Evolutionary conservation across 1,139 yeast genomes (phyloP).

Genomic region (Zygoascus hellenicus): DNA sequence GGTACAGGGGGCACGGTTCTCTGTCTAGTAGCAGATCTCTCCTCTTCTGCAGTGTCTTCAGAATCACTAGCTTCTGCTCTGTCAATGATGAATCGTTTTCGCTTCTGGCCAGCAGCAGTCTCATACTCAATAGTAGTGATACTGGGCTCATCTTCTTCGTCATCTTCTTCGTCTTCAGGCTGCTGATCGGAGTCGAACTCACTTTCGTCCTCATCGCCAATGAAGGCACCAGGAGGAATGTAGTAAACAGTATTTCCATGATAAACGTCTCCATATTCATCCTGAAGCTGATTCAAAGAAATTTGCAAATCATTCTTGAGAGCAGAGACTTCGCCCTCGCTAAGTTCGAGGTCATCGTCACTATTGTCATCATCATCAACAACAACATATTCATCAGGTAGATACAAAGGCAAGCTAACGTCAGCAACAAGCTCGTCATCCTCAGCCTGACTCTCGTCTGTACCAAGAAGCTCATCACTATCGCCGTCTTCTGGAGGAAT

Average conservation of each 20-base stretch:
- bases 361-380: constrained; percentile 11
- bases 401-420: not conserved
- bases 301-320: not conserved
- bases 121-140: not conserved
- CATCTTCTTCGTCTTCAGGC: constrained; percentile 3
- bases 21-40: not conserved
- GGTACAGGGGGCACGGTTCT: not conserved
- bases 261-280: too few species aligned
- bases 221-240: too few species aligned
- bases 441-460: constrained; percentile 9
- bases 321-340: constrained; percentile 1
- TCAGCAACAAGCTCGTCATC: not conserved
- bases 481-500: constrained; percentile 5
- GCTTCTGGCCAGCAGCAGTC: not conserved
- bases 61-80: not conserved
- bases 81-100: not conserved
- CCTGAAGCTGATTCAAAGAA: too few species aligned
- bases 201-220: constrained; percentile 9
- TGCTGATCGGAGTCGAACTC: constrained; percentile 1
- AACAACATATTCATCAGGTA: not conserved
- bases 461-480: constrained; percentile 1
- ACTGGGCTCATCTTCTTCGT: constrained; percentile 3
- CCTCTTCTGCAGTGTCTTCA: not conserved
- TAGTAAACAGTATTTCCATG: too few species aligned
- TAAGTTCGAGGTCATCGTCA: not conserved